Conservation (phyloP, 495 filamentous ascomycete genomes). For the Letharia columbiana region DNA sequence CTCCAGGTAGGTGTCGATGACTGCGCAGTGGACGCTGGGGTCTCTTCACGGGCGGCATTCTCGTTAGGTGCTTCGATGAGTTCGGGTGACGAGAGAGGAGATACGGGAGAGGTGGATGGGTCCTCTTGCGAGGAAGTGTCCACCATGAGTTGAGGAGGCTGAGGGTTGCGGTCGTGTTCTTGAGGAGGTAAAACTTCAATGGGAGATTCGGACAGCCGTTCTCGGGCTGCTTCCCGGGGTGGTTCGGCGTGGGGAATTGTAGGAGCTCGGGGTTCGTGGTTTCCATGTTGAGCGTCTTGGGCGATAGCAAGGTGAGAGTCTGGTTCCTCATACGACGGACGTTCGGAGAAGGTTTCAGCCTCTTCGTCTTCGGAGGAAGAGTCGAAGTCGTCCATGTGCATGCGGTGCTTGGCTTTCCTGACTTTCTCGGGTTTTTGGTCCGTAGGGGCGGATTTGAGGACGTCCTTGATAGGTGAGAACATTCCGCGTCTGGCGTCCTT, state of each 20-base stretch:
- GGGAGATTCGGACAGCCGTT: constrained; percentile 67
- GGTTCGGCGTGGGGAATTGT: constrained; percentile 17
- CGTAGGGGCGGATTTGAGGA: constrained; percentile 27
- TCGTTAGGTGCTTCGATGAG: constrained; percentile 41
- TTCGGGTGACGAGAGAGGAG: constrained; percentile 59
- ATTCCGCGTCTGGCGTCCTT: constrained; percentile 20
- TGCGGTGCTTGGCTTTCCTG: constrained; percentile 38
- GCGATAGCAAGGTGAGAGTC: constrained; percentile 15
- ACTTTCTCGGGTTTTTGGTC: constrained; percentile 43
- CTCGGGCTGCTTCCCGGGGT: constrained; percentile 24
- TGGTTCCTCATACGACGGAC: constrained; percentile 13
- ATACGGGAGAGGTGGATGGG: constrained; percentile 49
- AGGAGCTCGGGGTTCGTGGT: constrained; percentile 10
- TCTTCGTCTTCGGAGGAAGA: constrained; percentile 29
- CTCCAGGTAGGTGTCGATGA: constrained; percentile 55
- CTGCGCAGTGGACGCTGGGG: constrained; percentile 37
- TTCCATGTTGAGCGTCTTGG: constrained; percentile 19
- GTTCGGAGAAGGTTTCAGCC: constrained; percentile 27
- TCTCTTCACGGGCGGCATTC: constrained; percentile 28
- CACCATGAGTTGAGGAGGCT: constrained; percentile 48
- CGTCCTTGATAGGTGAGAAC: constrained; percentile 23
- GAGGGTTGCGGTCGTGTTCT: constrained; percentile 13
- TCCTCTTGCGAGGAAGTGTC: constrained; percentile 60
- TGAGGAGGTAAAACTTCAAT: constrained; percentile 55
- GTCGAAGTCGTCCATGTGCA: constrained; percentile 42